Conservation (phyloP, 225 moss, liverwort and hornwort species). For the Sphagnum tenellum region DNA sequence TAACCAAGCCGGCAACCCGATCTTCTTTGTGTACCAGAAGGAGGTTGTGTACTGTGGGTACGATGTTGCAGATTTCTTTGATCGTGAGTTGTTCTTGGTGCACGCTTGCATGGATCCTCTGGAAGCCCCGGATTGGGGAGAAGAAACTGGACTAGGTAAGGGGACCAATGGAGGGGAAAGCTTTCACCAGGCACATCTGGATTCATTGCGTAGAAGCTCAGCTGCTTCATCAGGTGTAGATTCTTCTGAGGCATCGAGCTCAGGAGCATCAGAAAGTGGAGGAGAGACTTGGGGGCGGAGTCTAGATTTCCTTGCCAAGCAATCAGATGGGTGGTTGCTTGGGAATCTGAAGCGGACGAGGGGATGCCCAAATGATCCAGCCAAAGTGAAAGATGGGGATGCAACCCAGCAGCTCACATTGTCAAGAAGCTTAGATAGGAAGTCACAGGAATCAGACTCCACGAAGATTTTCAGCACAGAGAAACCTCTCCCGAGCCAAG, state of each 20-base stretch:
- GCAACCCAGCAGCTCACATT: constrained; percentile 22
- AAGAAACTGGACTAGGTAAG: constrained; percentile 42
- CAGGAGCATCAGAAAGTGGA: constrained; percentile 31
- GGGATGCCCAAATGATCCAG: constrained; percentile 36
- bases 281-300: constrained; percentile 86
- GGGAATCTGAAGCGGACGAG: constrained; percentile 31
- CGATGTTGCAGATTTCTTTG: constrained; percentile 89
- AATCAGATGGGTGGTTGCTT: constrained; percentile 26
- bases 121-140: constrained; percentile 34
- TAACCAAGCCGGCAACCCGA: constrained; percentile 78
- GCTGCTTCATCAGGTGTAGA: constrained; percentile 34
- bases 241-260: constrained; percentile 39
- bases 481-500: constrained; percentile 43
- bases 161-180: constrained; percentile 22
- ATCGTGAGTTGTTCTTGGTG: constrained; percentile 68
- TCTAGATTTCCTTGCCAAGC: constrained; percentile 69
- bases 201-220: constrained; percentile 32
- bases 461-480: constrained; percentile 56
- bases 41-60: constrained; percentile 72
- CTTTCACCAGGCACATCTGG: constrained; percentile 12
- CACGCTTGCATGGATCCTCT: constrained; percentile 29
- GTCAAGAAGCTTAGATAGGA: constrained; percentile 13
- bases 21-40: constrained; percentile 76
- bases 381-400: constrained; percentile 42
- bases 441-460: constrained; percentile 20